A percentile compares a stretch with the other conserved stretches of the same genome.
Evolutionary conservation across 345 rosid genomes (phyloP).

Genomic region (Arabidopsis thaliana): TAIR10.1 NC_003075.7:17166501-17167000

Average conservation of each 20-base stretch:
- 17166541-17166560: constrained; percentile 66
- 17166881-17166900: constrained; percentile 67
- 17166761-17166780: neutral
- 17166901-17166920: constrained; percentile 81
- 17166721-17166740: neutral
- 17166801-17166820: neutral
- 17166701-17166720: constrained; percentile 3
- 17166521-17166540: constrained; percentile 31
- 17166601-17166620: constrained; percentile 67
- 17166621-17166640: constrained; percentile 29
- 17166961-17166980: neutral
- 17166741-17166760: constrained; percentile 5
- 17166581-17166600: constrained; percentile 79
- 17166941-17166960: neutral
- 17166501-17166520: constrained; percentile 20
- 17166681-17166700: constrained; percentile 7
- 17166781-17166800: constrained; percentile 4
- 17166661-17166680: neutral
- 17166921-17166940: constrained; percentile 49
- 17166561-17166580: constrained; percentile 64
- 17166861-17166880: constrained; percentile 66
- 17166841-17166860: constrained; percentile 92
- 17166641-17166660: constrained; percentile 26
- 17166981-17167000: constrained; percentile 1
- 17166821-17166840: constrained; percentile 65